A percentile compares a stretch with the other conserved stretches of the same genome.
Conservation (phyloP, 163 green algal genomes). For the Chloromonas sp. region DNA sequence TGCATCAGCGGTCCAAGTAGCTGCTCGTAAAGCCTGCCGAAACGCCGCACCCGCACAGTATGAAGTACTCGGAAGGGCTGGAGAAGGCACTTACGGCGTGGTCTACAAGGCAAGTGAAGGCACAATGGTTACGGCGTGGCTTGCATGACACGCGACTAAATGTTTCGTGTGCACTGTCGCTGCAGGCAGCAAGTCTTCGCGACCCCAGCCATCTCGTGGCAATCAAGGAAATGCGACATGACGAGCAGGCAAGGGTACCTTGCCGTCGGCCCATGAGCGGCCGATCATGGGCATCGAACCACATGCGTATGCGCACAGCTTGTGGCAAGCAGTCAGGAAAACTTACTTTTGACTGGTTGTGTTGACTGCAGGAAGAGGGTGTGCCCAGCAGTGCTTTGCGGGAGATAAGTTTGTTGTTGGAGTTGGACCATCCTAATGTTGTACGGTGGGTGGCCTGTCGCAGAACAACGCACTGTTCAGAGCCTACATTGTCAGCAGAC, state of each 20-base stretch:
- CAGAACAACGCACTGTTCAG: not conserved
- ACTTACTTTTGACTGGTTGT: no score
- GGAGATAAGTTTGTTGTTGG: conserved; percentile 32
- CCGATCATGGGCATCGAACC: not conserved
- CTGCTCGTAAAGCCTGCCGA: not conserved
- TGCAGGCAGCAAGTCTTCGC: conserved; percentile 9
- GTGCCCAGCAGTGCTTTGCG: conserved; percentile 27
- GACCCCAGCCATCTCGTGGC: conserved; percentile 15
- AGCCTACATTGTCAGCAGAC: not conserved
- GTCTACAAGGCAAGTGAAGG: conserved; percentile 16
- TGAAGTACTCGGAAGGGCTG: conserved; percentile 13
- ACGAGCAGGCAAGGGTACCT: not conserved
- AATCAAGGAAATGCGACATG: conserved; percentile 18
- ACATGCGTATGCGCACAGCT: not conserved
- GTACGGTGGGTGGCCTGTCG: conserved; percentile 17
- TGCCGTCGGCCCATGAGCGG: not conserved
- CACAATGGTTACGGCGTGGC: conserved; percentile 18
- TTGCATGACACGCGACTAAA: conserved; percentile 7
- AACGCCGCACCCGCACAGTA: conserved; percentile 10
- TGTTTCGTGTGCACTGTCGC: not conserved
- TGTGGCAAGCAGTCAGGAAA: no score
- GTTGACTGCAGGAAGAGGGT: conserved; percentile 12
- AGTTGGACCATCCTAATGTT: conserved; percentile 38
- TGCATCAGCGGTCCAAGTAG: not conserved
- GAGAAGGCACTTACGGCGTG: conserved; percentile 30